Base-by-base conservation (phyloP, 768 basidiomycete species). In the Agrocybe praecox region DNA sequence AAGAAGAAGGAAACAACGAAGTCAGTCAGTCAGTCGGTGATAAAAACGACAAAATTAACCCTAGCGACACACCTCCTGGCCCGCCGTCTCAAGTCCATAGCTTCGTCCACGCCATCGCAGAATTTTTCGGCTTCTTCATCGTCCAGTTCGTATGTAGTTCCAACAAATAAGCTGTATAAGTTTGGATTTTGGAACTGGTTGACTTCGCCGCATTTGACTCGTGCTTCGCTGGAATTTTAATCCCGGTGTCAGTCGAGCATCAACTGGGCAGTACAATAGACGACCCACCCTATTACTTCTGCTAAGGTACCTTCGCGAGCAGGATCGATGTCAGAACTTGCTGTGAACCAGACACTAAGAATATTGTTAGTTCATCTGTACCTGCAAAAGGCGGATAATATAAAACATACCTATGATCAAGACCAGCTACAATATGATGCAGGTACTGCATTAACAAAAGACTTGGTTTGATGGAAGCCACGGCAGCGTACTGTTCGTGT, bases 381-480 rank as follows among this genome's bases (percentile, higher is more conserved):
- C n/a, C n/a, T n/a, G n/a, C n/a, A n/a, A n/a, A n/a, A n/a, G n/a
- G n/a, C 18, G 53, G 22, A 34, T 11, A 1, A 22, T 40, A 33
- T 8, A n/a, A 17, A 24, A 76, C 89, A 57, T 64, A 95, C 90
- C 95, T 96, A 80, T 95, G 87, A 74, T 96, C 96, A 29, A 98
- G 88, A 89, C 97, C 97, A 63, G 96, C 97, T 34, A 98, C 97
- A 72, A n/a, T 98, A 98, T 0, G 94, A 96, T 0, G 96, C 92
- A 40, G 96, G 96, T 24, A 96, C 96, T 2, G 89, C 90, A 93
- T 93, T 1, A 90, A 91, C 67, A 94, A 66, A 68, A 94, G 94
- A 69, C 92, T 92, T 14, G 85, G 75, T 67, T 88, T 89, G 48
- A 72, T 76, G 26, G 74, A 70, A 55, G 76, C 71, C 74, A 76